phyloP scores from a whole-genome alignment of 2,329 filamentous ascomycete species.

The Metarhizium anisopliae region DNA sequence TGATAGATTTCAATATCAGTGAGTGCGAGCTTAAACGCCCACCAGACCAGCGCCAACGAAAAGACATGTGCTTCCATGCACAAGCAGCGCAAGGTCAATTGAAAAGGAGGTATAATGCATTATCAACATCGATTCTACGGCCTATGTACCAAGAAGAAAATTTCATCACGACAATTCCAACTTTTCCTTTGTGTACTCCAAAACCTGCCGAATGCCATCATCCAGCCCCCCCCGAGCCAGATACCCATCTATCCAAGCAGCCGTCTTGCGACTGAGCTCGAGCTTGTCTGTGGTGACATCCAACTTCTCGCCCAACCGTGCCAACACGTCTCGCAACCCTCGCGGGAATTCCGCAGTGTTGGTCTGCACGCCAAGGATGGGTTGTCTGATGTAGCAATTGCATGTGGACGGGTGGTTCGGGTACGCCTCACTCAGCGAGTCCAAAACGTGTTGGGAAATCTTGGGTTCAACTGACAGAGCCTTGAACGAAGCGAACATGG shows the following conservation, averaged over 20 bases:
- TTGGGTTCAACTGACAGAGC: constrained; percentile 53
- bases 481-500: constrained; percentile 64
- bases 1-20: too few relatives aligned
- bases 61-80: too few relatives aligned
- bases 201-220: constrained; percentile 43
- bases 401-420: constrained; percentile 54
- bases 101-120: too few relatives aligned
- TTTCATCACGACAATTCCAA: constrained; percentile 8
- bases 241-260: constrained; percentile 45
- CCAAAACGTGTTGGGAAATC: constrained; percentile 67
- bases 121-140: too few relatives aligned
- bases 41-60: too few relatives aligned
- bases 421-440: constrained; percentile 49
- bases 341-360: constrained; percentile 63
- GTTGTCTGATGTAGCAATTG: constrained; percentile 63
- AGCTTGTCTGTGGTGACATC: constrained; percentile 35
- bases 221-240: constrained; percentile 43
- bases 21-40: too few relatives aligned
- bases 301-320: constrained; percentile 45
- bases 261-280: constrained; percentile 38
- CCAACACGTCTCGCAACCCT: constrained; percentile 57
- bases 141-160: background rate
- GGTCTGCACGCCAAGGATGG: constrained; percentile 56
- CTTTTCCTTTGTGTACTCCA: constrained; percentile 40
- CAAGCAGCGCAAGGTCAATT: too few relatives aligned